Evolutionary conservation across 306 rosid genomes (phyloP), one percentile per base, ranked within the genome.

Genomic region (Astragalus membranaceus): DNA sequence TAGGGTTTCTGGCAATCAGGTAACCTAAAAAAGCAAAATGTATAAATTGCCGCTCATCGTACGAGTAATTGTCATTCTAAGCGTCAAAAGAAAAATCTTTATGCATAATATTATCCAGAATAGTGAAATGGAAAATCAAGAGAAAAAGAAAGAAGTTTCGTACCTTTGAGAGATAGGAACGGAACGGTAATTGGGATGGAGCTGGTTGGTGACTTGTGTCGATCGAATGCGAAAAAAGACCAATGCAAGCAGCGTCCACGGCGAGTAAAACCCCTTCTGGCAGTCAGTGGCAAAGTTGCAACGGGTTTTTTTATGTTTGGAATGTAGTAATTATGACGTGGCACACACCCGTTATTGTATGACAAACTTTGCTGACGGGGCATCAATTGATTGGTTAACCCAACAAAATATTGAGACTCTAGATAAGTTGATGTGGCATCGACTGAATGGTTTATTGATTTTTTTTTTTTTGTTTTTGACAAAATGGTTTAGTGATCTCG

Each of bases 151-250:
- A 35, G 12, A 33, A 29, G 9, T 8, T 6, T 15, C 44, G 14
- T 37, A 78, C 81, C 73, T 78, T 71, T 5, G 14, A 20, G 26
- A 70, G 35, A 64, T 10, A 52, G 67, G 43, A 69, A n/a, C n/a
- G n/a, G n/a, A n/a, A 10, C 32, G 20, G 37, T 2, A 65, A 60
- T 20, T 17, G 13, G 3, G 33, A 26, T 29, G 37, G 15, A 35
- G 42, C 14, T 0, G n/a, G n/a, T n/a, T n/a, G 5, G 32, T 41
- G 54, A 8, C 0, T 58, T 51, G n/a, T n/a, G n/a, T n/a, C n/a
- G n/a, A n/a, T n/a, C 12, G 50, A 61, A 69, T 16, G 43, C 44
- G 57, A 44, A 20, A 2, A 20, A 20, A 2, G 23, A 20, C n/a
- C n/a, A n/a, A n/a, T n/a, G n/a, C n/a, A n/a, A n/a, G n/a, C 23